phyloP scores from a whole-genome alignment of 2,329 filamentous ascomycete species.

The Arthrobotrys musiformis region DNA sequence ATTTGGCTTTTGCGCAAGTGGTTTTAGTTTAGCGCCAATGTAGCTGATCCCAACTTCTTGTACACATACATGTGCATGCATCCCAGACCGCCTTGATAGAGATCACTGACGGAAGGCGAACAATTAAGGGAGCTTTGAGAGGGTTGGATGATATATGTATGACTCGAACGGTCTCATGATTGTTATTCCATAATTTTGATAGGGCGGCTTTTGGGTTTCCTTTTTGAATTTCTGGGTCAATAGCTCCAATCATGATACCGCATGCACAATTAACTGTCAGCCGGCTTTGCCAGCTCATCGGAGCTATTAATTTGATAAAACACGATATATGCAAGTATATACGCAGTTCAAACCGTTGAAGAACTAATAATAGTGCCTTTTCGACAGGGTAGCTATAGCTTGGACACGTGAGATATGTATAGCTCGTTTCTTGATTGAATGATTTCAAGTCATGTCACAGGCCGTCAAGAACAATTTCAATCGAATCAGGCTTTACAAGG shows the following conservation, averaged over 20 bases:
- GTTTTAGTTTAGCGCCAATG: slow-evolving; percentile 12
- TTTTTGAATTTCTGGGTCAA: neutral
- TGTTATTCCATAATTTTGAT: neutral
- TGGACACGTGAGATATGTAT: neutral
- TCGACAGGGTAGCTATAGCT: neutral
- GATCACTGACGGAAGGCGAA: neutral
- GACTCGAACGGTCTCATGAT: slow-evolving; percentile 16
- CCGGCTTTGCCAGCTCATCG: neutral
- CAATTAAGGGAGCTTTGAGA: neutral
- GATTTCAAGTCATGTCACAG: neutral
- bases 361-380: neutral
- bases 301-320: neutral
- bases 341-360: neutral
- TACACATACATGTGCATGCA: neutral
- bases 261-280: neutral
- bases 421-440: neutral
- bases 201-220: neutral
- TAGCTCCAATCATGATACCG: neutral
- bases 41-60: neutral
- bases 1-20: neutral
- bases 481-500: neutral
- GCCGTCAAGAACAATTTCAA: neutral
- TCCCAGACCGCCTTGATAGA: neutral
- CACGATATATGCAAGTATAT: neutral
- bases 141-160: neutral